Evolutionary conservation across 2,329 filamentous ascomycete genomes (phyloP), one percentile per base, ranked within the genome.

Genomic region (Laburnicola sp.): DNA sequence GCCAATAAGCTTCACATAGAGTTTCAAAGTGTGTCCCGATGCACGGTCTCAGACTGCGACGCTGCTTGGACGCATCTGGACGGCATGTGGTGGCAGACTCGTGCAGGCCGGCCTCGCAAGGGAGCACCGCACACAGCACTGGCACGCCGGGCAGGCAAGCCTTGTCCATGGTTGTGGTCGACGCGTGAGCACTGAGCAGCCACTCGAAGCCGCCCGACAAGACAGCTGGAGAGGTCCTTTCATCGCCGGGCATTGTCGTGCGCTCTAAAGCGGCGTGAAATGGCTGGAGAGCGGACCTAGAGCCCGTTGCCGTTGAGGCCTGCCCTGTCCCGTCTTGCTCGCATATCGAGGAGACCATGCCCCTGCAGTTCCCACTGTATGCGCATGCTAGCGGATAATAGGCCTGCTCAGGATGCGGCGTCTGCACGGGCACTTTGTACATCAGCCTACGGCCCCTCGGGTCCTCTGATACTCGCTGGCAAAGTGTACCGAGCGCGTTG

Each of bases 1-100:
- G 37, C 69, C 67, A 71, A 71, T 72, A 58, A 62, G 65, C 63
- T 63, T 56, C 57, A 59, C 49, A 61, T 63, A 59, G 59, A 68
- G 64, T 67, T 69, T 61, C 62, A 70, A 64, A 65, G 59, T 53
- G 53, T 46, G n/a, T n/a, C 51, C 60, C 52, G 59, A 66, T 50
- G 64, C 60, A 65, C 59, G 31, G 55, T 60, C 58, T 54, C 56
- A 52, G 65, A 68, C 64, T 63, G 60, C 60, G 50, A 45, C 49
- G 59, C 56, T 64, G 57, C 62, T 62, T 64, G 63, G 60, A 58
- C 46, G 45, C 60, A 59, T 56, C 46, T 40, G 6, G 22, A 21
- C 46, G 45, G 27, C 45, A 25, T 46, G 45, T 50, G 41, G 45
- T 55, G 56, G 37, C 50, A 47, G 49, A 48, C 39, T n/a, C n/a